phyloP scores from a whole-genome alignment of 2,329 filamentous ascomycete species.

The Thielaviopsis euricoi region DNA sequence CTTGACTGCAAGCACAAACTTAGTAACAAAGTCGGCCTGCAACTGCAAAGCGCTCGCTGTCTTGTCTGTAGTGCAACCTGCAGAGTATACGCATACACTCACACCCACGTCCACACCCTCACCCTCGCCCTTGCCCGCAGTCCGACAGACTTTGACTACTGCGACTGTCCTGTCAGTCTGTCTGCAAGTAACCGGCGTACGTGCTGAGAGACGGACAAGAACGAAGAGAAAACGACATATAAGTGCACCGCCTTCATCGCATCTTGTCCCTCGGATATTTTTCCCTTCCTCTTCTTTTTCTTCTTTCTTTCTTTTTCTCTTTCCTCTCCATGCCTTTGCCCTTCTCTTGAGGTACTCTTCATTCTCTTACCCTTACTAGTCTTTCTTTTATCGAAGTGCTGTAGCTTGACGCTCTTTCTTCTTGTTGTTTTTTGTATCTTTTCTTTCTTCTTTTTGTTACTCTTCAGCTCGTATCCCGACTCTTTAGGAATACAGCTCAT shows the following conservation, averaged over 20 bases:
- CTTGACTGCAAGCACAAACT: neutral
- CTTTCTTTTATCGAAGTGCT: slow-evolving; percentile 11
- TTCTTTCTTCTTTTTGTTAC: neutral
- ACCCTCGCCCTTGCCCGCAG: no score
- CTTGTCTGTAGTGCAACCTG: no score
- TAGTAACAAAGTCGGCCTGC: neutral
- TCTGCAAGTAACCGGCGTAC: no score
- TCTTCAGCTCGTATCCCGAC: neutral
- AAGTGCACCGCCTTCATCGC: neutral
- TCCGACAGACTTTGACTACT: no score
- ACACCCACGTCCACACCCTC: no score
- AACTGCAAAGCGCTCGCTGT: no score
- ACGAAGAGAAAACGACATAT: neutral
- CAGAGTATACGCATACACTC: no score
- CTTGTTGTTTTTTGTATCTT: neutral
- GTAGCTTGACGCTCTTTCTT: slow-evolving; percentile 12
- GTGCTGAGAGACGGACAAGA: no score
- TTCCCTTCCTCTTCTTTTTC: slow-evolving; percentile 4
- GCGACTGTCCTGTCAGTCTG: no score
- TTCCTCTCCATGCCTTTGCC: slow-evolving; percentile 11
- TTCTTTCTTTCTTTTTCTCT: slow-evolving; percentile 7
- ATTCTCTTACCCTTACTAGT: slow-evolving; percentile 15
- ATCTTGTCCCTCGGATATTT: neutral
- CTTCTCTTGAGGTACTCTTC: slow-evolving; percentile 15
- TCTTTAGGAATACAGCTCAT: neutral